These are phyloP conservation scores for Sclerotinia glacialis DNA, from an alignment of 2,329 filamentous ascomycete genomes.

Conservation along the genomic window DNA sequence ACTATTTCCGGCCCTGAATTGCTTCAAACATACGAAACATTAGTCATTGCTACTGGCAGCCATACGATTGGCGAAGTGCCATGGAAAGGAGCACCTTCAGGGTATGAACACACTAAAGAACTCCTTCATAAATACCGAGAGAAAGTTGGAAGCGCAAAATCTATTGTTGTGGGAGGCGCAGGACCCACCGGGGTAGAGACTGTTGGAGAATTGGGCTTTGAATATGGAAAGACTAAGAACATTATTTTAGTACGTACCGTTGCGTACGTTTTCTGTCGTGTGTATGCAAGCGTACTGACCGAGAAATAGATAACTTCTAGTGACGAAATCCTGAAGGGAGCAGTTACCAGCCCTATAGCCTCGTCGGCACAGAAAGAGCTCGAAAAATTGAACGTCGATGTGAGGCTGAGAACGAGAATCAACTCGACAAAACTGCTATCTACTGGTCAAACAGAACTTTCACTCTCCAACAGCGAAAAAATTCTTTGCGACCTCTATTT, in stretches of 20 bases:
- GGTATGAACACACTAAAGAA: conserved; percentile 37
- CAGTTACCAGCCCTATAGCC: conserved; percentile 26
- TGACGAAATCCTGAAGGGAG: conserved; percentile 26
- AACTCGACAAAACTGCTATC: conserved; percentile 38
- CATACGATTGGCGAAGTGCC: conserved; percentile 46
- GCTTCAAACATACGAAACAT: conserved; percentile 48
- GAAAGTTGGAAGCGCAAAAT: conserved; percentile 31
- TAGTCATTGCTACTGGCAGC: conserved; percentile 56
- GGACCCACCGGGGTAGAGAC: conserved; percentile 41
- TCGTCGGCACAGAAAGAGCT: conserved; percentile 48
- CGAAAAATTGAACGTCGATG: conserved; percentile 51
- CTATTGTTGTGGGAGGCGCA: conserved; percentile 39
- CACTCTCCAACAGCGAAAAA: conserved; percentile 47
- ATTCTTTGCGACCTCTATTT: conserved; percentile 56
- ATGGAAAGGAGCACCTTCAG: conserved; percentile 44
- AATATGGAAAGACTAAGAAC: conserved; percentile 34
- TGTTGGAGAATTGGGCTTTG: conserved; percentile 33
- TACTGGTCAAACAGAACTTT: conserved; percentile 50
- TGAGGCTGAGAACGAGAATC: conserved; percentile 47
- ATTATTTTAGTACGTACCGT: conserved; percentile 30
- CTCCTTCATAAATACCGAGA: conserved; percentile 32
- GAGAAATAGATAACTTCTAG: conserved; percentile 30
- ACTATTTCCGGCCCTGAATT: conserved; percentile 37
- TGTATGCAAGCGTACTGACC: not conserved
- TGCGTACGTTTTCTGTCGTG: not conserved